Base-by-base conservation (phyloP, 306 rosid genomes). In the Cucumis hystrix region DNA sequence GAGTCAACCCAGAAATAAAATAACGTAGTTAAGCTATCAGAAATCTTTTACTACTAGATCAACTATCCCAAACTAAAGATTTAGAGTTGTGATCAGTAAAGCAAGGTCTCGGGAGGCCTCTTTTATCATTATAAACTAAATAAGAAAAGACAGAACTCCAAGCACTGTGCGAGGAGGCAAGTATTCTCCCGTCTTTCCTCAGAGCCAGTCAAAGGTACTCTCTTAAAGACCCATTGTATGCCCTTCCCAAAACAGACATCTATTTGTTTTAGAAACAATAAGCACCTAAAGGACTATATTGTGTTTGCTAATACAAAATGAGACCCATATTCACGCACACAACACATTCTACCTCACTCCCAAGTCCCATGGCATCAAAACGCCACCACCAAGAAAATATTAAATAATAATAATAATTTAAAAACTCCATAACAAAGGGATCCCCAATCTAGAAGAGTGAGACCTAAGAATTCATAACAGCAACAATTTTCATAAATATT, bases 1-100 rank as follows among this genome's bases (percentile, higher is more conserved):
- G 77, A 82, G 7, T 17, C 72, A 72, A 77, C 83, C 55, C 23
- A 47, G 21, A 82, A 88, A 66, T 43, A 47, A 68, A 79, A 37
- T 61, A 75, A 30, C 33, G 37, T 71, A 47, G 37, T 20, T 68
- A 21, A 15, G 43, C 69, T 30, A 33, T 37, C 45, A 63, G 23
- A 17, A 16, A 35, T 15, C 28, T 0, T 37, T 17, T 39, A 35
- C 7, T 8, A 3, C 8, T 25, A 62, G 41, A 37, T 10, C 2
- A 64, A 35, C 47, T 16, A 35, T 61, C 71, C 7, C 45, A 64
- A 64, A 35, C 47, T 33, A 63, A 63, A 12, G 39, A 35, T 28
- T 28, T 33, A 3, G 2, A 63, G 6, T 63, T 35, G 69, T 63
- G 21, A 7, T 23, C 12, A 23, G 37, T 12, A 25, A 60, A 23